Conservation (phyloP, 805 yeast genomes). For the Yarrowia hollandica region DNA sequence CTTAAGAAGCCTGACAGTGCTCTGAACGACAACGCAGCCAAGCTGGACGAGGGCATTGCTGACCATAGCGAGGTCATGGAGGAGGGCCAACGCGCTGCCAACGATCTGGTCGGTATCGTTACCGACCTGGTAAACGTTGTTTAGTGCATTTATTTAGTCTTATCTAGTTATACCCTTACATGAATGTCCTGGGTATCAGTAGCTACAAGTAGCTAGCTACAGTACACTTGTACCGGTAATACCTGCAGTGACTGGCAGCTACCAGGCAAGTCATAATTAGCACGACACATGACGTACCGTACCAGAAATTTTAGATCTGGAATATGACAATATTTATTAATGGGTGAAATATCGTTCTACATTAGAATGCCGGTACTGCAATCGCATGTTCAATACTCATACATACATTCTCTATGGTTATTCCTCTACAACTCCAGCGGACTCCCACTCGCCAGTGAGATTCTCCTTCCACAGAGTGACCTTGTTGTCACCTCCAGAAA, state of each 20-base stretch:
- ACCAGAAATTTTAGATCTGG: too few relatives aligned
- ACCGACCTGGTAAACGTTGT: conserved; percentile 33
- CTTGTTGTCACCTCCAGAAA: conserved; percentile 94
- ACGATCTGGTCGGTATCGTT: conserved; percentile 74
- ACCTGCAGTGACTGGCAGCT: too few relatives aligned
- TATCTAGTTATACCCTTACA: too few relatives aligned
- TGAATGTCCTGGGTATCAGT: too few relatives aligned
- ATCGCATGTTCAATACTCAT: background rate
- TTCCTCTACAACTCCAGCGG: conserved; percentile 95
- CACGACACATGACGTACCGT: too few relatives aligned
- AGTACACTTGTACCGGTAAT: too few relatives aligned
- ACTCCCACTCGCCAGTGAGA: conserved; percentile 90
- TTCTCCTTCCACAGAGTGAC: conserved; percentile 97
- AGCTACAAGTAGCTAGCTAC: too few relatives aligned
- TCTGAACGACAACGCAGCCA: conserved; percentile 33
- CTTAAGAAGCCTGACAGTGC: conserved; percentile 48
- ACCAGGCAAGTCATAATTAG: too few relatives aligned
- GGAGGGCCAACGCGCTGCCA: conserved; percentile 75
- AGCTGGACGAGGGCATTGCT: conserved; percentile 64
- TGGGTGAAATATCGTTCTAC: too few relatives aligned
- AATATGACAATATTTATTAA: too few relatives aligned
- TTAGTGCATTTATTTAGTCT: conserved; percentile 7
- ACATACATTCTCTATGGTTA: conserved; percentile 16
- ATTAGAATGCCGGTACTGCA: too few relatives aligned
- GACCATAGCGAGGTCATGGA: conserved; percentile 89